phyloP scores from a whole-genome alignment of 164 flowering plant species.

The Macadamia tetraphylla region DNA sequence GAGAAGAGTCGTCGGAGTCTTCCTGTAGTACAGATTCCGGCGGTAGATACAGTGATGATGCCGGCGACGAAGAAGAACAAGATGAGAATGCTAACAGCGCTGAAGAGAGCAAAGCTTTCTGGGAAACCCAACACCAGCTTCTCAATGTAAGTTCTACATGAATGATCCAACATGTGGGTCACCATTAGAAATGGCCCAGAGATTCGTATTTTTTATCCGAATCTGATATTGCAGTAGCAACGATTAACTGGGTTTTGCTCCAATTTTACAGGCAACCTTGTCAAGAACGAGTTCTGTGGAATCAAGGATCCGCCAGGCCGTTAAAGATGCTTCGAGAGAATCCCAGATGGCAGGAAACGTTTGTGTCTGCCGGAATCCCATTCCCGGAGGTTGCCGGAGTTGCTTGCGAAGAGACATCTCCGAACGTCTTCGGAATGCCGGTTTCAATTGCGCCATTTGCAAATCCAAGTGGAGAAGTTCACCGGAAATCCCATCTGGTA shows the following conservation, averaged over 20 bases:
- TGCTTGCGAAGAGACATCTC: constrained; percentile 49
- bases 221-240: no score
- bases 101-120: constrained; percentile 18
- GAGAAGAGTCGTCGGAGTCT: constrained; percentile 12
- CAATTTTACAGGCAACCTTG: constrained; percentile 46
- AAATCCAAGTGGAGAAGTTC: constrained; percentile 79
- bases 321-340: constrained; percentile 52
- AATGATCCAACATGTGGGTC: no score
- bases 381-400: constrained; percentile 45
- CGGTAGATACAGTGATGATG: neutral
- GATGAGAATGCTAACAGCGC: constrained; percentile 4
- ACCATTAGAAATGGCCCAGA: no score
- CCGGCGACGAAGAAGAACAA: constrained; percentile 6
- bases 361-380: constrained; percentile 45
- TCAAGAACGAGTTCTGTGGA: constrained; percentile 57
- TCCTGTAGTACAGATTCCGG: neutral
- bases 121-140: constrained; percentile 26
- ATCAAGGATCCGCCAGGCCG: constrained; percentile 43
- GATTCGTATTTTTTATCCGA: no score
- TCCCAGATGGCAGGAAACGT: constrained; percentile 14
- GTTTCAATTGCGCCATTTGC: constrained; percentile 56
- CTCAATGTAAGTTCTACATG: constrained; percentile 18
- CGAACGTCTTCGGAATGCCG: constrained; percentile 42
- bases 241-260: no score
- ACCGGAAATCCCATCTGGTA: constrained; percentile 69